A percentile compares a stretch with the other conserved stretches of the same genome.
These are phyloP conservation scores for Mycena galopus DNA, from an alignment of 768 basidiomycete species.

Conservation along the genomic window DNA sequence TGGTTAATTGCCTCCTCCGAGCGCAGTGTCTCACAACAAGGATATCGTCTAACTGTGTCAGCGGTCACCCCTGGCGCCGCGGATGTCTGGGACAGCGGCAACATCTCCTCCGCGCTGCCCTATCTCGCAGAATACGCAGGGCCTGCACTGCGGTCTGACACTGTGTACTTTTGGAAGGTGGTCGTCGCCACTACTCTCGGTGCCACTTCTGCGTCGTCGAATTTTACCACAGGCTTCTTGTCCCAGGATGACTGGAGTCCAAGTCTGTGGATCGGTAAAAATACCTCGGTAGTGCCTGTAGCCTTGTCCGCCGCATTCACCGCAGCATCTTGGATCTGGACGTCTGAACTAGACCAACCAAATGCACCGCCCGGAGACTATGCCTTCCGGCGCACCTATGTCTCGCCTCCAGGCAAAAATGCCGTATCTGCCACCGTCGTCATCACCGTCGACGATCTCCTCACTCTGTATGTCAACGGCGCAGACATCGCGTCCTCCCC, in stretches of 20 bases:
- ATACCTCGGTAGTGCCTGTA: constrained; percentile 24
- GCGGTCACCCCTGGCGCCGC: constrained; percentile 28
- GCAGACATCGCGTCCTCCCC: constrained; percentile 37
- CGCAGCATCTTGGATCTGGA: constrained; percentile 47
- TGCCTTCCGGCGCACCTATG: constrained; percentile 44
- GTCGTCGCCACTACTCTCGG: constrained; percentile 39
- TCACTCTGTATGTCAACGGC: constrained; percentile 46
- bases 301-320: constrained; percentile 37
- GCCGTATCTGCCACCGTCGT: constrained; percentile 37
- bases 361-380: constrained; percentile 30
- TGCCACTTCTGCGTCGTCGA: constrained; percentile 36
- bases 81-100: constrained; percentile 43
- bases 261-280: constrained; percentile 44
- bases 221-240: constrained; percentile 43
- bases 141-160: constrained; percentile 40
- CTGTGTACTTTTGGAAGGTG: constrained; percentile 43
- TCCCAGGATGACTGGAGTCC: constrained; percentile 37
- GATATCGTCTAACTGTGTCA: constrained; percentile 42
- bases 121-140: constrained; percentile 44
- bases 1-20: constrained; percentile 40
- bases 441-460: constrained; percentile 44
- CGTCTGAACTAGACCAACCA: constrained; percentile 33
- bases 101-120: constrained; percentile 36
- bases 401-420: constrained; percentile 38
- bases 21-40: constrained; percentile 35